These are phyloP conservation scores for Monilinia vaccinii-corymbosi DNA, from an alignment of 2,329 filamentous ascomycete species.

Conservation along the genomic window DNA sequence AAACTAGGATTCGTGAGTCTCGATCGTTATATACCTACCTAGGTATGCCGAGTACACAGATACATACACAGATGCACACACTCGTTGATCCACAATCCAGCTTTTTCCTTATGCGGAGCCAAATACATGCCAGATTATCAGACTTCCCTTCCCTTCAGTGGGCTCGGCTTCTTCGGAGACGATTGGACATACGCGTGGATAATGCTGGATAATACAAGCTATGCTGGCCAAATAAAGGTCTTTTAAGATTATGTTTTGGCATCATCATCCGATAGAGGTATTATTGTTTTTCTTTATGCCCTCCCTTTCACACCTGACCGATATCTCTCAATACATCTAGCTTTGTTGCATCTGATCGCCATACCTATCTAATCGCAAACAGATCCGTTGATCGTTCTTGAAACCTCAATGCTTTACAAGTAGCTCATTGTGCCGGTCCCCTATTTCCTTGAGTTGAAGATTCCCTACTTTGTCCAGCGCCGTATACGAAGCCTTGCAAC, in stretches of 20 bases:
- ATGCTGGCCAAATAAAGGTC: neutral
- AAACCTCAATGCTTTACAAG: constrained; percentile 3
- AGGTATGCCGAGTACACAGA: too few species aligned
- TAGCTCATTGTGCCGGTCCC: neutral
- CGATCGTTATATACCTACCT: too few species aligned
- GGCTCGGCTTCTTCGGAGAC: constrained; percentile 6
- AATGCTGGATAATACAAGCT: too few species aligned
- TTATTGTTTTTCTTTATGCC: neutral
- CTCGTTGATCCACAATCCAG: too few species aligned
- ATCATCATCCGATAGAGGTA: neutral
- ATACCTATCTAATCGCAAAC: neutral
- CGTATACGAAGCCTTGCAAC: neutral
- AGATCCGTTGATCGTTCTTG: constrained; percentile 5
- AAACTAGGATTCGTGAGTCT: too few species aligned
- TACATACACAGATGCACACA: too few species aligned
- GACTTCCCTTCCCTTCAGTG: neutral
- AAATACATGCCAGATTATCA: neutral
- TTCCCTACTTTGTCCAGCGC: neutral
- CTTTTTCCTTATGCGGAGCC: neutral
- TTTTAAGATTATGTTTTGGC: neutral
- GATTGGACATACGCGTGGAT: neutral
- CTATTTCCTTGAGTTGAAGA: constrained; percentile 8
- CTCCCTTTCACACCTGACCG: neutral
- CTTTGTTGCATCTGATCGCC: neutral
- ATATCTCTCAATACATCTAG: neutral